Conservation (phyloP, 495 filamentous ascomycete genomes). For the Talaromyces liani region DNA sequence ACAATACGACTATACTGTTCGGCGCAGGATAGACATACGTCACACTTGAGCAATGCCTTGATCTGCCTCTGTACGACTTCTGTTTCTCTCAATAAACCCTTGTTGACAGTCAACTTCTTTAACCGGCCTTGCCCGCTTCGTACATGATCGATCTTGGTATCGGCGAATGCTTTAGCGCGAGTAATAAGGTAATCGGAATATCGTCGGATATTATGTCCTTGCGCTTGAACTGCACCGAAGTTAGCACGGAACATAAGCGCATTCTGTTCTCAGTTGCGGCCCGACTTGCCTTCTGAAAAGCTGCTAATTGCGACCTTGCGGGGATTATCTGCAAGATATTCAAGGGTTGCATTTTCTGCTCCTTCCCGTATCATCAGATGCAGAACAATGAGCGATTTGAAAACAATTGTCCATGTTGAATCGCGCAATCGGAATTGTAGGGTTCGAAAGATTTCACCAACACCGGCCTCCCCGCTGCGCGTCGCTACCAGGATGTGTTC, state of each 20-base stretch:
- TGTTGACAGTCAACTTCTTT: slow-evolving; percentile 83
- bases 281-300: slow-evolving; percentile 79
- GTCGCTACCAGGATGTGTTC: slow-evolving; percentile 96
- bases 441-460: slow-evolving; percentile 91
- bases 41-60: slow-evolving; percentile 75
- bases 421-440: slow-evolving; percentile 83
- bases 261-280: background rate
- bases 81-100: slow-evolving; percentile 87
- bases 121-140: slow-evolving; percentile 72
- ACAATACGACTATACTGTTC: slow-evolving; percentile 1
- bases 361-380: slow-evolving; percentile 98
- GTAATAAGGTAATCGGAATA: slow-evolving; percentile 83
- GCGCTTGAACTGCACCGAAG: slow-evolving; percentile 67
- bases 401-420: slow-evolving; percentile 94
- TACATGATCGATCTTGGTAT: slow-evolving; percentile 86
- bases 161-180: slow-evolving; percentile 71
- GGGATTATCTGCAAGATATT: slow-evolving; percentile 76
- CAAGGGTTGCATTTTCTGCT: slow-evolving; percentile 78
- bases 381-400: slow-evolving; percentile 91
- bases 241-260: slow-evolving; percentile 9
- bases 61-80: slow-evolving; percentile 89
- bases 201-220: slow-evolving; percentile 88
- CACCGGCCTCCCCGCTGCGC: slow-evolving; percentile 88
- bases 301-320: slow-evolving; percentile 78
- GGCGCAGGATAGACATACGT: slow-evolving; percentile 49